Evolutionary conservation across 192 early-diverging fungal genomes (phyloP), one percentile per base, ranked within the genome.

Genomic region (Coemansia sp.): DNA sequence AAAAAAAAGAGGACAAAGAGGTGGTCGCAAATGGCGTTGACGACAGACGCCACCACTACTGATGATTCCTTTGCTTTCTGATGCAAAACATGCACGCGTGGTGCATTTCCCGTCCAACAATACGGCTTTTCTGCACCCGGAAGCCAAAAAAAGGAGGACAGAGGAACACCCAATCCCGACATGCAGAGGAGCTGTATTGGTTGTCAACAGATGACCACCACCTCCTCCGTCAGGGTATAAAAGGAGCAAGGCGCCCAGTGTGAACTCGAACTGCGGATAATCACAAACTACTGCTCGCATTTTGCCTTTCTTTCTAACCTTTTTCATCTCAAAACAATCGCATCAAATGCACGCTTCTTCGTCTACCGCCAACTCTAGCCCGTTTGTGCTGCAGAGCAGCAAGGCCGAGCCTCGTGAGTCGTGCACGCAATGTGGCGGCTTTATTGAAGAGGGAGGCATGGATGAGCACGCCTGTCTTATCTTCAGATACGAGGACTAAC

Each of bases 101-200:
- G 52, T 55, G 3, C 27, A 27, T 27, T 8, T 24, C 52, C 24
- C 9, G 31, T 33, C 18, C 57, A 34, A 36, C 57, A 60, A 60
- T 60, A 33, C 31, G 57, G 57, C 57, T n/a, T 60, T 34, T 33
- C 57, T 33, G 31, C 31, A 34, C 15, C 15, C 5, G 15, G 31
- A 60, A n/a, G 57, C 57, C 57, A 60, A 33, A 60, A 60, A 34
- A 33, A 60, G 7, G 57, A 60, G 7, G 18, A 60, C 55, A 57
- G 13, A 57, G 27, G 29, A 60, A 38, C 31, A 10, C 57, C 57
- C 57, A 60, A 36, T 20, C 57, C 57, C 31, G 57, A 9, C 15
- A 34, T 13, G 31, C 57, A 60, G 57, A 24, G 27, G 53, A 57
- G 53, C 29, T 55, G 52, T 13, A 33, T 15, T 31, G 15, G 33